Conservation (phyloP, 805 yeast genomes). For the Soucietia sequanensis region DNA sequence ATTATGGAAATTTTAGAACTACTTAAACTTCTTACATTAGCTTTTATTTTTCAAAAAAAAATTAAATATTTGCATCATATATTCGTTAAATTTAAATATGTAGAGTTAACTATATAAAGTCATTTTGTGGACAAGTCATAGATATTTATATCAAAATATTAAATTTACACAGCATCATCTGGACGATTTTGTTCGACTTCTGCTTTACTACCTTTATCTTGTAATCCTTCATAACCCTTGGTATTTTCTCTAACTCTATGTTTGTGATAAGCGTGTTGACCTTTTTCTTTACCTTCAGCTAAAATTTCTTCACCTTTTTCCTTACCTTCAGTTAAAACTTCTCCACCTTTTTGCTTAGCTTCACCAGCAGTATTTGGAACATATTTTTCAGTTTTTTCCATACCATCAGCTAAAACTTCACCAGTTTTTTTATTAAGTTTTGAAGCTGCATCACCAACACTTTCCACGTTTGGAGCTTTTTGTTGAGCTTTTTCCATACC, state of each 20-base stretch:
- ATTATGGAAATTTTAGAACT: too few species aligned
- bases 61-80: neutral
- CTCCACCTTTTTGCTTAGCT: constrained; percentile 31
- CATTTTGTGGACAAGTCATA: neutral
- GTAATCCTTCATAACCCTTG: constrained; percentile 38
- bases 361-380: constrained; percentile 15
- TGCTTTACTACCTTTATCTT: constrained; percentile 42
- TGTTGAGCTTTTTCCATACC: constrained; percentile 27
- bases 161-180: constrained; percentile 36
- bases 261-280: constrained; percentile 12
- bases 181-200: constrained; percentile 47
- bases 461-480: constrained; percentile 8
- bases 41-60: too few species aligned
- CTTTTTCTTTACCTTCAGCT: constrained; percentile 18
- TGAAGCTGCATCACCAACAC: constrained; percentile 11
- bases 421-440: constrained; percentile 24
- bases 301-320: constrained; percentile 19
- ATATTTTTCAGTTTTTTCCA: constrained; percentile 34
- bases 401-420: constrained; percentile 38
- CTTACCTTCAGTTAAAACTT: constrained; percentile 31
- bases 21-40: too few species aligned
- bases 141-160: neutral
- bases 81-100: neutral
- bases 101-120: neutral
- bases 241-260: constrained; percentile 25